phyloP scores from a whole-genome alignment of 2,329 filamentous ascomycete species.

The Monilinia laxa region DNA sequence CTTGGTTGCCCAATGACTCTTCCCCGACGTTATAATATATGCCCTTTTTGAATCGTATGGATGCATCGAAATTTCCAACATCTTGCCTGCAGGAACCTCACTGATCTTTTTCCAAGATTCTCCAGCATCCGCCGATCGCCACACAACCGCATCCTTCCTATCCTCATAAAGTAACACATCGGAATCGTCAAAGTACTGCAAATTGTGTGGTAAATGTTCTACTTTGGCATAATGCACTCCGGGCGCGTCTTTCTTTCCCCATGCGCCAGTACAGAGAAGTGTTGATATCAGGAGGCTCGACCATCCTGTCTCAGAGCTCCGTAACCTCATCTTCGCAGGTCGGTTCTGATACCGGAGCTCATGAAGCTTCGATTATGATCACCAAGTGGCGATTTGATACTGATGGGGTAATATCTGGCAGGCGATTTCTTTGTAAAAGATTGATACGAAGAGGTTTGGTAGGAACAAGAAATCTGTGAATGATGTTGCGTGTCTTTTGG shows the following conservation, averaged over 20 bases:
- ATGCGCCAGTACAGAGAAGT: constrained; percentile 33
- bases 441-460: neutral
- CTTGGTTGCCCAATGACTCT: constrained; percentile 76
- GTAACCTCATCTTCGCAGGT: constrained; percentile 41
- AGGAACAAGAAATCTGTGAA: constrained; percentile 6
- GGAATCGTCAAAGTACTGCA: constrained; percentile 91
- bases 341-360: constrained; percentile 31
- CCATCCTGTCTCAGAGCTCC: constrained; percentile 34
- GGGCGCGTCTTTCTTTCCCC: constrained; percentile 50
- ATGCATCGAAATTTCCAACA: constrained; percentile 69
- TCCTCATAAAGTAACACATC: constrained; percentile 79
- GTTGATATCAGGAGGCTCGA: constrained; percentile 36
- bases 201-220: constrained; percentile 61
- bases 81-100: constrained; percentile 62
- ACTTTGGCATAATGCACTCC: constrained; percentile 65
- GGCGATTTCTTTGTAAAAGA: neutral
- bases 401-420: neutral
- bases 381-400: constrained; percentile 30
- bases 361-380: constrained; percentile 37
- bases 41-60: constrained; percentile 76
- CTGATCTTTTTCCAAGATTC: constrained; percentile 68
- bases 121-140: constrained; percentile 79
- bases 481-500: constrained; percentile 23
- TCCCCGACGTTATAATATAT: constrained; percentile 70
- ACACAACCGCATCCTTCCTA: constrained; percentile 60